Percentiles rank a stretch among this genome's conserved stretches.
These are phyloP conservation scores for Penicillium odoratum DNA, from an alignment of 495 filamentous ascomycete genomes.

Conservation along the genomic window DNA sequence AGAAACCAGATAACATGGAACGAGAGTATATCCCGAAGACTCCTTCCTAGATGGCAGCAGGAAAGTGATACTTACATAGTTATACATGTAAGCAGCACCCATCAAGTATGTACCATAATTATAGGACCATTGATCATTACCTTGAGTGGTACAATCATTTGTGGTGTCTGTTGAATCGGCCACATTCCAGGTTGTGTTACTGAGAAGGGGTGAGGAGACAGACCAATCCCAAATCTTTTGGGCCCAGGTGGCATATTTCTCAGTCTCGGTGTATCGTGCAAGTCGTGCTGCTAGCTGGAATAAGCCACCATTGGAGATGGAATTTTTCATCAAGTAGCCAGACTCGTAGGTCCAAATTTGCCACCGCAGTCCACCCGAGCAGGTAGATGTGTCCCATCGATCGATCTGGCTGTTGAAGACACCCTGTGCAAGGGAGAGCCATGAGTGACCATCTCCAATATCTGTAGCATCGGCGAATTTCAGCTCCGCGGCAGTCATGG, in stretches of 20 bases:
- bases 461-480: slow-evolving; percentile 41
- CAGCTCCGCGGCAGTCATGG: slow-evolving; percentile 56
- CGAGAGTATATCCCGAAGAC: no score
- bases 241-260: slow-evolving; percentile 67
- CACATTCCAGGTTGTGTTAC: slow-evolving; percentile 48
- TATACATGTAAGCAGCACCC: slow-evolving; percentile 74
- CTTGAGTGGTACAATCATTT: slow-evolving; percentile 53
- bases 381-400: slow-evolving; percentile 51
- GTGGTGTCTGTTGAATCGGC: slow-evolving; percentile 61
- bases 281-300: slow-evolving; percentile 71
- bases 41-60: not conserved
- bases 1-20: not conserved
- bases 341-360: slow-evolving; percentile 54
- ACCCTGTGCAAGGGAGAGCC: slow-evolving; percentile 73
- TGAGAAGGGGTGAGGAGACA: slow-evolving; percentile 48
- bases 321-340: slow-evolving; percentile 67
- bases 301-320: slow-evolving; percentile 66
- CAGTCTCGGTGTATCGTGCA: slow-evolving; percentile 63
- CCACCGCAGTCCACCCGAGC: slow-evolving; percentile 56
- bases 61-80: slow-evolving; percentile 45
- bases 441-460: slow-evolving; percentile 54
- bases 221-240: slow-evolving; percentile 68
- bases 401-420: slow-evolving; percentile 72
- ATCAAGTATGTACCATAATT: slow-evolving; percentile 68
- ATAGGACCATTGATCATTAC: slow-evolving; percentile 67